Percentiles rank a stretch among this genome's conserved stretches.
Evolutionary conservation across 2,329 filamentous ascomycete species (phyloP).

Genomic region (Ampelomyces quisqualis): DNA sequence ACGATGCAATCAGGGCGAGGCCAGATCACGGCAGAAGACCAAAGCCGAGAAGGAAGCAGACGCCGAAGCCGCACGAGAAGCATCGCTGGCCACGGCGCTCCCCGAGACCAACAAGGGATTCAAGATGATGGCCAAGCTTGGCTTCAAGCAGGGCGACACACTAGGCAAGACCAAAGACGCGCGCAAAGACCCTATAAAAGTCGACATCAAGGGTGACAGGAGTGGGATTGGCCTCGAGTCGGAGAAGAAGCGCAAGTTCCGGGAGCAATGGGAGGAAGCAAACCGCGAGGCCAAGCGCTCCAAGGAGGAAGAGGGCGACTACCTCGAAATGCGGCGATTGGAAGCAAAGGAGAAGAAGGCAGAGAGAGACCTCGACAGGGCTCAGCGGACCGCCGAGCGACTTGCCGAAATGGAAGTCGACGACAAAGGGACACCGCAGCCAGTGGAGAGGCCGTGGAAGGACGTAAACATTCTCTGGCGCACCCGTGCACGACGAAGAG

Average conservation of each 20-base stretch:
- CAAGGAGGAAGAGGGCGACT: constrained; percentile 49
- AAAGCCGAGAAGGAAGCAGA: constrained; percentile 80
- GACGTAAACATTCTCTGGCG: constrained; percentile 79
- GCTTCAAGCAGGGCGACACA: constrained; percentile 74
- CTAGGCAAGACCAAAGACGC: constrained; percentile 64
- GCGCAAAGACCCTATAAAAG: constrained; percentile 70
- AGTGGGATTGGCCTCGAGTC: constrained; percentile 81
- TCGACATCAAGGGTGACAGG: constrained; percentile 75
- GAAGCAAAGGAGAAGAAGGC: constrained; percentile 43
- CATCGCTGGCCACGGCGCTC: constrained; percentile 72
- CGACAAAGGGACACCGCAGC: constrained; percentile 21
- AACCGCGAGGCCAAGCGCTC: constrained; percentile 43
- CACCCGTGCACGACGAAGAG: constrained; percentile 67
- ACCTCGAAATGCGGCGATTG: constrained; percentile 35
- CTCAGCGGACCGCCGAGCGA: constrained; percentile 79
- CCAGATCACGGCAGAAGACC: constrained; percentile 57
- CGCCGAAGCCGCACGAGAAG: constrained; percentile 70
- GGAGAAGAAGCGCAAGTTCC: constrained; percentile 74
- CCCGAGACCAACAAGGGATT: constrained; percentile 78
- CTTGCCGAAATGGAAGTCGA: constrained; percentile 55
- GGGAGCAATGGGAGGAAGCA: constrained; percentile 41
- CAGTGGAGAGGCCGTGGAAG: constrained; percentile 57
- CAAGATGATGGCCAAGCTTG: constrained; percentile 96
- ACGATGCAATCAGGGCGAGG: constrained; percentile 28
- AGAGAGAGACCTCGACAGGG: constrained; percentile 71